These are phyloP conservation scores for Xylaria sp. DNA, from an alignment of 2,329 filamentous ascomycete species.

Conservation along the genomic window DNA sequence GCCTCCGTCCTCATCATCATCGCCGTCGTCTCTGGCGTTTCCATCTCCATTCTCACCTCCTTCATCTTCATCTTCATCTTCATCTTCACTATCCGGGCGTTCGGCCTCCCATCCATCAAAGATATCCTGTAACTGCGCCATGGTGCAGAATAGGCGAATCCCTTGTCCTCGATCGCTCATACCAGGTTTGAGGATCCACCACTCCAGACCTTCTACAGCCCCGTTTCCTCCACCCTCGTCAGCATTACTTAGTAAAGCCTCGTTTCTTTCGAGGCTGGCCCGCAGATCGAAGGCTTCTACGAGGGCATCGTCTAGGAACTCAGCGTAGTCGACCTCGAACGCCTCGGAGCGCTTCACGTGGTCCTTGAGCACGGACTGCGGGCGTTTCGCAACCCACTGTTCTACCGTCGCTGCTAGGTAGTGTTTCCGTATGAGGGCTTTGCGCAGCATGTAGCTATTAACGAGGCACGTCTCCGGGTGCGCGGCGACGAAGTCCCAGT, in stretches of 20 bases:
- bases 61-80: constrained; percentile 60
- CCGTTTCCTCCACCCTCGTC: constrained; percentile 54
- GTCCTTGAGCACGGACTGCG: constrained; percentile 71
- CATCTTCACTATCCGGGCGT: constrained; percentile 72
- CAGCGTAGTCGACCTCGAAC: constrained; percentile 95
- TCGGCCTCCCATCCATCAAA: constrained; percentile 91
- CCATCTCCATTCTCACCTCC: no score
- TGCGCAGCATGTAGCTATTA: constrained; percentile 95
- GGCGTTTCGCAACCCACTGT: constrained; percentile 87
- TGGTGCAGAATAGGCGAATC: constrained; percentile 86
- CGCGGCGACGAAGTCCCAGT: constrained; percentile 78
- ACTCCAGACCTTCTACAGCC: constrained; percentile 65
- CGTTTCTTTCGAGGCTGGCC: constrained; percentile 79
- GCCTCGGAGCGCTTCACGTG: constrained; percentile 83
- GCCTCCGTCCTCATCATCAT: constrained; percentile 41
- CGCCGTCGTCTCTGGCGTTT: constrained; percentile 43
- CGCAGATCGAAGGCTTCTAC: constrained; percentile 89
- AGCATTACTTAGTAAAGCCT: constrained; percentile 45
- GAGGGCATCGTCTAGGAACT: constrained; percentile 94
- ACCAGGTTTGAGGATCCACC: constrained; percentile 98
- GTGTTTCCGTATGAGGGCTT: constrained; percentile 96
- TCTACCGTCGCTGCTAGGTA: constrained; percentile 86
- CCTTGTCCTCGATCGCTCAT: constrained; percentile 98
- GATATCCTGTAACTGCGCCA: constrained; percentile 83
- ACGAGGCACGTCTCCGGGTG: constrained; percentile 72